phyloP scores from a whole-genome alignment of 148 eudicot species.

The Drosera capensis region DNA sequence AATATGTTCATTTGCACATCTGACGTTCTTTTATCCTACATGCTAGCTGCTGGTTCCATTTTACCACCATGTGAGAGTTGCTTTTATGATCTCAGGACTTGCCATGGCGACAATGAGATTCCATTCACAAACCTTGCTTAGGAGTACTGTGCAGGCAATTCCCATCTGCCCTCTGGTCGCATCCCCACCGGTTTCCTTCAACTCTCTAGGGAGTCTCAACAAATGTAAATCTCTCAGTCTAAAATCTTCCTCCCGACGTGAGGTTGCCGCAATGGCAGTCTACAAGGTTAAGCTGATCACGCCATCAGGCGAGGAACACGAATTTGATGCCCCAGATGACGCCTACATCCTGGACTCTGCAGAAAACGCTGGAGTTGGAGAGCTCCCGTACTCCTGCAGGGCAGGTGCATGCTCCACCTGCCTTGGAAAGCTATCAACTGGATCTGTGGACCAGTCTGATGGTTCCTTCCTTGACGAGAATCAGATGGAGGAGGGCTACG shows the following conservation, averaged over 20 bases:
- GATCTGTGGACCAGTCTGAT: slow-evolving; percentile 75
- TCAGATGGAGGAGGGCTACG: slow-evolving; percentile 45
- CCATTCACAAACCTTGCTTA: slow-evolving; percentile 24
- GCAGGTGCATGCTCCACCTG: slow-evolving; percentile 93
- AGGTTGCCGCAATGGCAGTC: slow-evolving; percentile 36
- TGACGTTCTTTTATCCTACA: too few species aligned
- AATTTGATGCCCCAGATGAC: slow-evolving; percentile 69
- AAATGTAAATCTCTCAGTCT: slow-evolving; percentile 31
- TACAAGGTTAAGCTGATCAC: slow-evolving; percentile 53
- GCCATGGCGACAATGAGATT: slow-evolving; percentile 36
- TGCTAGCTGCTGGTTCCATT: too few species aligned
- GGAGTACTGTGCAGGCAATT: slow-evolving; percentile 12
- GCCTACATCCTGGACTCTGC: slow-evolving; percentile 66
- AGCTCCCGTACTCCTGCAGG: slow-evolving; percentile 78
- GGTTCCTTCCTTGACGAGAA: slow-evolving; percentile 77
- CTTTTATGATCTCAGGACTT: slow-evolving; percentile 12
- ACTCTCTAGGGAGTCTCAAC: slow-evolving; percentile 17
- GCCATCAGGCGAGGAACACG: slow-evolving; percentile 50
- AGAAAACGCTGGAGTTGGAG: slow-evolving; percentile 48
- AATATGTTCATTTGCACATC: too few species aligned
- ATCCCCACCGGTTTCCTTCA: slow-evolving; percentile 23
- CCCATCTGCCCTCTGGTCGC: slow-evolving; percentile 9
- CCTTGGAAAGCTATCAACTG: slow-evolving; percentile 40
- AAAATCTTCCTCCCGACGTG: slow-evolving; percentile 16
- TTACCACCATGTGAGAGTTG: not conserved